Percentiles rank a stretch among this genome's conserved stretches.
These are phyloP conservation scores for Leccinum obscurum DNA, from an alignment of 768 basidiomycete species.

Conservation along the genomic window DNA sequence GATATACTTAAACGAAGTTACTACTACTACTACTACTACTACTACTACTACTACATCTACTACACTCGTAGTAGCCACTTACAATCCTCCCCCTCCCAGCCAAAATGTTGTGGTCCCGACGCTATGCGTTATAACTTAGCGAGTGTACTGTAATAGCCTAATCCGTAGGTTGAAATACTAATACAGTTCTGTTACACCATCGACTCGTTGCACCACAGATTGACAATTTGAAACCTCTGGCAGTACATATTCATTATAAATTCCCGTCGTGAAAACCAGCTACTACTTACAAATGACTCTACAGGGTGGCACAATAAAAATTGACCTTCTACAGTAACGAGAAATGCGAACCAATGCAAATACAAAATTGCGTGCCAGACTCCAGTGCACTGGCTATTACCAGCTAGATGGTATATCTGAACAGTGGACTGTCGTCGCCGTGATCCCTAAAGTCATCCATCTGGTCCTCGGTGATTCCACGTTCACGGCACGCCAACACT, in stretches of 20 bases:
- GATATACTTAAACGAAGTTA: too few species aligned
- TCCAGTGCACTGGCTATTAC: neutral
- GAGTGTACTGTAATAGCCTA: neutral
- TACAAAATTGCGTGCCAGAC: neutral
- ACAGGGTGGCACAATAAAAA: neutral
- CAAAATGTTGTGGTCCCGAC: too few species aligned
- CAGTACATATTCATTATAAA: too few species aligned
- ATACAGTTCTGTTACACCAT: neutral
- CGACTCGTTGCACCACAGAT: neutral
- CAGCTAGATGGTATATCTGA: slow-evolving; percentile 38
- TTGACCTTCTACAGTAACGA: neutral
- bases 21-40: too few species aligned
- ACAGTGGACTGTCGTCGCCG: slow-evolving; percentile 56
- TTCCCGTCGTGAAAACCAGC: too few species aligned
- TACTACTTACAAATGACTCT: too few species aligned
- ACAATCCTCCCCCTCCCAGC: too few species aligned
- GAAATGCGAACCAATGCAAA: neutral
- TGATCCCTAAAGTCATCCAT: slow-evolving; percentile 42
- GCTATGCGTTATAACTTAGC: too few species aligned
- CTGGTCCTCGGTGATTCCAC: slow-evolving; percentile 42
- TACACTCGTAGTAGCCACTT: too few species aligned
- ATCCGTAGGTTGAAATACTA: neutral
- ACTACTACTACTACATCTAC: too few species aligned
- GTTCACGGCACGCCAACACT: slow-evolving; percentile 40
- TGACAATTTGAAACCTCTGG: neutral